A percentile compares a stretch with the other conserved stretches of the same genome.
Conservation (phyloP, 106 monocot species). For the Dendrobium catenatum region DNA sequence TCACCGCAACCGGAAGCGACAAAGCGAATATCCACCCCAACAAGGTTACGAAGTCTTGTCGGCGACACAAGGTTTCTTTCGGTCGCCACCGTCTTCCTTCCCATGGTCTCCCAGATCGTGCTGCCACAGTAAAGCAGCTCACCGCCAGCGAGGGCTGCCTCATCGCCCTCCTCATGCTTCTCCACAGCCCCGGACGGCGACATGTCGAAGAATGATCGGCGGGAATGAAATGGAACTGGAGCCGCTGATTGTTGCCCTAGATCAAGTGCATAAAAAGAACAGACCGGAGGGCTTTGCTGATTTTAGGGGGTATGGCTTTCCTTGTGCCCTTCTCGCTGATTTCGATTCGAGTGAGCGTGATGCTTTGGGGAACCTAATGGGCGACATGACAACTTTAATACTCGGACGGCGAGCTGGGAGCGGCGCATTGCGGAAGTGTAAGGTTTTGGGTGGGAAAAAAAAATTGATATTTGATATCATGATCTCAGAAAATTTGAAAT, state of each 20-base stretch:
- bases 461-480: no score
- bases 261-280: background rate
- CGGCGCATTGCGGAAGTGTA: background rate
- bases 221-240: constrained; percentile 1
- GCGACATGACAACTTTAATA: background rate
- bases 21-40: constrained; percentile 77
- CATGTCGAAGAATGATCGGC: constrained; percentile 15
- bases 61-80: constrained; percentile 62
- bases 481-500: no score
- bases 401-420: background rate
- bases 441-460: background rate
- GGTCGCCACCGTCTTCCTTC: constrained; percentile 25
- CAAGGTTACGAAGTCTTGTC: constrained; percentile 61
- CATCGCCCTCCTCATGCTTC: constrained; percentile 31
- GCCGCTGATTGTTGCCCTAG: constrained; percentile 4
- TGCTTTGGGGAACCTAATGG: background rate
- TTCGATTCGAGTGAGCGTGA: background rate
- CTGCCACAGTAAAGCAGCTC: constrained; percentile 93
- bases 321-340: background rate
- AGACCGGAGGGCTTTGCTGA: background rate
- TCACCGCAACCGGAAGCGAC: constrained; percentile 88
- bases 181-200: constrained; percentile 25
- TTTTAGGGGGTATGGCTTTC: background rate
- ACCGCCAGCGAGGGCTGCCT: constrained; percentile 26
- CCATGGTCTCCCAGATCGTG: constrained; percentile 69